Evolutionary conservation across 2,329 filamentous ascomycete genomes (phyloP).

Genomic region (Aspergillus fructus): DNA sequence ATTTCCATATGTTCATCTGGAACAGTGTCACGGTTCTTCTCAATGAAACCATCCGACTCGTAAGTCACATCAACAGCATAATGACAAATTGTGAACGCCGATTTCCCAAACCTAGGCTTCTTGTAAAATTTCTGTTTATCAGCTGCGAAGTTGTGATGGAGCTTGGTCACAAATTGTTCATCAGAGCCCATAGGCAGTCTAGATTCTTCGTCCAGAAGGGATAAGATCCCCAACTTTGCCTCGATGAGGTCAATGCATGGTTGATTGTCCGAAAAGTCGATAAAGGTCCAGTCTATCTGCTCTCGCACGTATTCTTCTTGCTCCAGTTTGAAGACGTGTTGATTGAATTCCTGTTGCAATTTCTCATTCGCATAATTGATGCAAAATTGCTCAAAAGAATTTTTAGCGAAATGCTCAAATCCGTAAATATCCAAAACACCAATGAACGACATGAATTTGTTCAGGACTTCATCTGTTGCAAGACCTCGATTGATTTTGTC

Average conservation of each 20-base stretch:
- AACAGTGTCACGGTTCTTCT: constrained; percentile 98
- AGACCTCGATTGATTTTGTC: constrained; percentile 91
- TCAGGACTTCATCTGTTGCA: constrained; percentile 82
- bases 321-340: constrained; percentile 98
- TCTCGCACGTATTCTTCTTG: constrained; percentile 97
- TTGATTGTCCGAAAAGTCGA: constrained; percentile 98
- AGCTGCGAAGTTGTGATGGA: constrained; percentile 86
- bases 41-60: constrained; percentile 97
- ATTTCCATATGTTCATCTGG: constrained; percentile 98
- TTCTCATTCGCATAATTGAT: constrained; percentile 99
- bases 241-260: constrained; percentile 98
- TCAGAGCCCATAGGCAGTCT: constrained; percentile 95
- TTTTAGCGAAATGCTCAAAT: constrained; percentile 99
- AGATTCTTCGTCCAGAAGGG: constrained; percentile 92
- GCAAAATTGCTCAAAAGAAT: constrained; percentile 99
- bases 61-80: constrained; percentile 98
- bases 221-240: constrained; percentile 89
- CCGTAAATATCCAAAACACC: constrained; percentile 99
- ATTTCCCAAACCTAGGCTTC: constrained; percentile 97
- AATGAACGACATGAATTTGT: constrained; percentile 84
- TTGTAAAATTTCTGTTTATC: constrained; percentile 98
- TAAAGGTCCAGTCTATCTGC: constrained; percentile 98
- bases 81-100: constrained; percentile 95
- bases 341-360: constrained; percentile 97
- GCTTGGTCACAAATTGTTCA: constrained; percentile 92